phyloP scores from a whole-genome alignment of 2,329 filamentous ascomycete species.

The Aureobasidium musti region DNA sequence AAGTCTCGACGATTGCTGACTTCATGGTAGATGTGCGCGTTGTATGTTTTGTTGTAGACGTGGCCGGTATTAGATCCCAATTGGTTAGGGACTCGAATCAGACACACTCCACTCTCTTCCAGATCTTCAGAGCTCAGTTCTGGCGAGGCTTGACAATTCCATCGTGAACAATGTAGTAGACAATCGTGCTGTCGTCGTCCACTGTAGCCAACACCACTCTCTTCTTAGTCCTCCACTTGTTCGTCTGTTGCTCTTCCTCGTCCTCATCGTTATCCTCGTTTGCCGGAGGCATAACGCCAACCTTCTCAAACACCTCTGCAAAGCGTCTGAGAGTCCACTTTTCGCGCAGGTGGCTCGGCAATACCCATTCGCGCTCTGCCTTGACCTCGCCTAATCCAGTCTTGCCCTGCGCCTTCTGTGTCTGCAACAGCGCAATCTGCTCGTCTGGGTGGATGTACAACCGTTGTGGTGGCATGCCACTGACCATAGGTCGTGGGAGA shows the following conservation, averaged over 20 bases:
- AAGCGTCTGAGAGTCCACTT: constrained; percentile 69
- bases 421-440: constrained; percentile 70
- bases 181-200: constrained; percentile 78
- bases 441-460: constrained; percentile 82
- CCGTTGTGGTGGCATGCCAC: constrained; percentile 69
- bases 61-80: neutral
- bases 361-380: constrained; percentile 69
- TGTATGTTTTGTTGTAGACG: constrained; percentile 59
- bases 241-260: constrained; percentile 33
- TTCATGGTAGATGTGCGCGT: constrained; percentile 56
- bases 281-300: constrained; percentile 45
- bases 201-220: constrained; percentile 72
- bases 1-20: constrained; percentile 32
- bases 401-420: constrained; percentile 45
- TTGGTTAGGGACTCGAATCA: neutral
- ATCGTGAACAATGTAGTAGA: constrained; percentile 83
- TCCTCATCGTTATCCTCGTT: constrained; percentile 33
- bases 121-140: constrained; percentile 57
- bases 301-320: constrained; percentile 67
- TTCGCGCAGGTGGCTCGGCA: constrained; percentile 72
- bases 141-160: constrained; percentile 85
- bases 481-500: constrained; percentile 65
- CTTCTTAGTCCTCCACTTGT: constrained; percentile 57
- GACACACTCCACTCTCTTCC: constrained; percentile 1
- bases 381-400: constrained; percentile 36